phyloP scores from a whole-genome alignment of 2,329 filamentous ascomycete species.

The Didymella pomorum region DNA sequence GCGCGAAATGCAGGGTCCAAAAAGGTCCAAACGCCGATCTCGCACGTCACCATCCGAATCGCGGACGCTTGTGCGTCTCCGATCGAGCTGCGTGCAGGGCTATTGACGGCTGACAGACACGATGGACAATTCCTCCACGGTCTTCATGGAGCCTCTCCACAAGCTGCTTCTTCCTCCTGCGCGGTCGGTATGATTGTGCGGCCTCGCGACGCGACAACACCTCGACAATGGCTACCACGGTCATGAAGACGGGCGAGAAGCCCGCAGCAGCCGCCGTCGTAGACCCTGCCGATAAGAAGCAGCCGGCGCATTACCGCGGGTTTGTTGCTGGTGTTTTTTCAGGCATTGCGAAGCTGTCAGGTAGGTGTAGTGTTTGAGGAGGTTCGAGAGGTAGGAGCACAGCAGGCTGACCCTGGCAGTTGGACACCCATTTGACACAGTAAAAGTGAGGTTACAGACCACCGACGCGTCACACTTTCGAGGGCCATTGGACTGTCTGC shows the following conservation, averaged over 20 bases:
- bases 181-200: conserved; percentile 35
- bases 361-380: conserved; percentile 58
- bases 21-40: conserved; percentile 27
- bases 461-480: conserved; percentile 78
- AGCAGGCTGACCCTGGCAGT: conserved; percentile 50
- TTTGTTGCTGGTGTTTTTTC: conserved; percentile 97
- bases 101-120: conserved; percentile 19
- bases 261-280: conserved; percentile 37
- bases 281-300: conserved; percentile 38
- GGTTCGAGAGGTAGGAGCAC: not conserved
- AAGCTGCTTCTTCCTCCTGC: conserved; percentile 10
- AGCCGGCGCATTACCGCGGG: conserved; percentile 79
- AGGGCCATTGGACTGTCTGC: conserved; percentile 84
- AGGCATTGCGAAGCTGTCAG: conserved; percentile 86
- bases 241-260: conserved; percentile 42
- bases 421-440: conserved; percentile 85
- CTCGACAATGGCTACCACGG: conserved; percentile 47
- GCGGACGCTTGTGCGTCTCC: conserved; percentile 47
- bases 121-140: conserved; percentile 11
- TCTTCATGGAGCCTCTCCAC: conserved; percentile 19
- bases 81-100: conserved; percentile 22
- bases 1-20: conserved; percentile 15
- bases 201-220: conserved; percentile 10
- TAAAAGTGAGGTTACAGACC: conserved; percentile 96
- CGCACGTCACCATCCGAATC: conserved; percentile 43